Conservation (phyloP, 208 protist genomes). For the Naegleria lovaniensis region DNA sequence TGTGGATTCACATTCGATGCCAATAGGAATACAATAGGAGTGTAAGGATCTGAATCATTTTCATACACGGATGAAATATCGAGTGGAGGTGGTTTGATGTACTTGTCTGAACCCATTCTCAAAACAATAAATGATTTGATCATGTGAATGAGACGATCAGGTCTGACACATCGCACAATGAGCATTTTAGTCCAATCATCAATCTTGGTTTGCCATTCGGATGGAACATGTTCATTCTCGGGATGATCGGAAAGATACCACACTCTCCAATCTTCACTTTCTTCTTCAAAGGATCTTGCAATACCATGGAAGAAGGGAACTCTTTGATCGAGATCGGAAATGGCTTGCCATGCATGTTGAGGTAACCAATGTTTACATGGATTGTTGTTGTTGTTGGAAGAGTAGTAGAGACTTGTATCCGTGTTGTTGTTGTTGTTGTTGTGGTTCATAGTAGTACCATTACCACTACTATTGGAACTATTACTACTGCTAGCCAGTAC, state of each 20-base stretch:
- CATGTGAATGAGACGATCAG: conserved; percentile 92
- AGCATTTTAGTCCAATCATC: conserved; percentile 81
- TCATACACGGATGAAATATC: conserved; percentile 89
- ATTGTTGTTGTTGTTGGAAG: conserved; percentile 51
- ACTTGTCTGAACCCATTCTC: conserved; percentile 82
- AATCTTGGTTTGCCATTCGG: conserved; percentile 83
- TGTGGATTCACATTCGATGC: conserved; percentile 94
- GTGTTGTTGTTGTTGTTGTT: too few species aligned
- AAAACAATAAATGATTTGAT: conserved; percentile 88
- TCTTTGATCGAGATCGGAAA: conserved; percentile 87
- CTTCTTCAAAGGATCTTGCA: conserved; percentile 84
- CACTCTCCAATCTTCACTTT: conserved; percentile 76
- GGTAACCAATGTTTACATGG: conserved; percentile 89
- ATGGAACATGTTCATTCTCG: conserved; percentile 84
- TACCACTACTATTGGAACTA: too few species aligned
- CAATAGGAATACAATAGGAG: conserved; percentile 95
- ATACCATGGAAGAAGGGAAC: conserved; percentile 88
- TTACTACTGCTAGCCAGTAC: too few species aligned
- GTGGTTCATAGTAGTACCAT: too few species aligned
- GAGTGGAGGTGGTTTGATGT: conserved; percentile 90
- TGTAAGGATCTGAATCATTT: conserved; percentile 44
- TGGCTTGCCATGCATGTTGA: conserved; percentile 90
- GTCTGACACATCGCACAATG: conserved; percentile 90
- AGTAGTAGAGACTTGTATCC: too few species aligned
- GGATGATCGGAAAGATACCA: conserved; percentile 88